Evolutionary conservation across 208 protist species (phyloP), one percentile per base, ranked within the genome.

Genomic region (Leishmania mexicana): DNA sequence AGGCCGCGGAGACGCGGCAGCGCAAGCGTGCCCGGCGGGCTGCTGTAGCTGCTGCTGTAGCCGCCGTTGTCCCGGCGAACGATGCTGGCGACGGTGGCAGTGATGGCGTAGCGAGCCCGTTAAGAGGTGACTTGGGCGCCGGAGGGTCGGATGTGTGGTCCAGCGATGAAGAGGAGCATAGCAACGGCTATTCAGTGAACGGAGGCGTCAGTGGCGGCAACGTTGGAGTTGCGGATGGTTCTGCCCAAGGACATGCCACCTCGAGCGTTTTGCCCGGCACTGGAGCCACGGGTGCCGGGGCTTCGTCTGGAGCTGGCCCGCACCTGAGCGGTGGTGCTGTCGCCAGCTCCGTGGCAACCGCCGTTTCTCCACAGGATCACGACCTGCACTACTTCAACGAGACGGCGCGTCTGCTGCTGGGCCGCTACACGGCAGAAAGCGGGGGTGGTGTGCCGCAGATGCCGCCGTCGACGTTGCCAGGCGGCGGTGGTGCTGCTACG

Each of bases 1-100:
- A 89, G 83, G 88, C 89, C 10, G 88, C 86, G 65, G 81, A 81
- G n/a, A 79, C 83, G n/a, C 86, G 80, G 51, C 80, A 85, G 79
- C 89, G 89, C 6, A 88, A 87, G 76, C 80, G 80, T 13, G 84
- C 81, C 31, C 86, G 88, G 35, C 83, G 90, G 0, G 72, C 81
- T 0, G 81, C 83, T 17, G 68, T 86, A 54, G 71, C 82, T 28
- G 81, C 79, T 10, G 85, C 87, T 35, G 85, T 79, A 49, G 78
- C 81, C 53, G 62, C 47, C 2, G 71, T 40, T 38, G 64, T 65
- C 53, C 67, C 67, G 8, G 42, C 67, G 40, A 40, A 15, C 7
- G 31, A 53, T 28, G 40, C 11, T 35, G 40, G 54, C 24, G 15
- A 28, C 49, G n/a, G 62, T 7, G 40, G 45, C 45, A 19, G 58